Conservation (phyloP, 129 eudicot species). For the Oenanthe sinensis region DNA sequence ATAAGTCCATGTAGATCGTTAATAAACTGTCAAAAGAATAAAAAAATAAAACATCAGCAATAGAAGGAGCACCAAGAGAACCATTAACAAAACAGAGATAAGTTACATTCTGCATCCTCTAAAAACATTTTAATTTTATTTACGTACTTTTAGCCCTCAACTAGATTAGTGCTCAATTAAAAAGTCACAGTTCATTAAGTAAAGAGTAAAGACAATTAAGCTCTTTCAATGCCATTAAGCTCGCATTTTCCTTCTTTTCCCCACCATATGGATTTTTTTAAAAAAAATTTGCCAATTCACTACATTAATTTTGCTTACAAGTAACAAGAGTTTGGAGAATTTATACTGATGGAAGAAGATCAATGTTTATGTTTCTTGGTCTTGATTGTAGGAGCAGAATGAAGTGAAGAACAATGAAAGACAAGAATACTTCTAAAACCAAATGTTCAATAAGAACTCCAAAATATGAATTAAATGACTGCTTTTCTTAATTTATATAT, state of each 20-base stretch:
- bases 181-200: background rate
- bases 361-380: background rate
- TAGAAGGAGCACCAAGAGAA: background rate
- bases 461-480: background rate
- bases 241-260: background rate
- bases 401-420: background rate
- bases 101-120: background rate
- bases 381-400: background rate
- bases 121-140: background rate
- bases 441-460: background rate
- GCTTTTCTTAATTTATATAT: background rate
- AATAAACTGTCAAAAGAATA: constrained; percentile 54
- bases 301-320: background rate
- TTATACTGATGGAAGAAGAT: too few species aligned
- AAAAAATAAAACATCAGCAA: constrained; percentile 7
- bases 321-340: background rate
- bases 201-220: background rate
- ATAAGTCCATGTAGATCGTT: constrained; percentile 90
- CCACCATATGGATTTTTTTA: too few species aligned
- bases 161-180: background rate
- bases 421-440: background rate
- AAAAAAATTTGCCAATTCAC: background rate
- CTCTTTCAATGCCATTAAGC: background rate
- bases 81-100: background rate
- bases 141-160: background rate